A percentile compares a stretch with the other conserved stretches of the same genome.
Conservation (phyloP, 2,329 filamentous ascomycete species). For the Trichoderma gracile region DNA sequence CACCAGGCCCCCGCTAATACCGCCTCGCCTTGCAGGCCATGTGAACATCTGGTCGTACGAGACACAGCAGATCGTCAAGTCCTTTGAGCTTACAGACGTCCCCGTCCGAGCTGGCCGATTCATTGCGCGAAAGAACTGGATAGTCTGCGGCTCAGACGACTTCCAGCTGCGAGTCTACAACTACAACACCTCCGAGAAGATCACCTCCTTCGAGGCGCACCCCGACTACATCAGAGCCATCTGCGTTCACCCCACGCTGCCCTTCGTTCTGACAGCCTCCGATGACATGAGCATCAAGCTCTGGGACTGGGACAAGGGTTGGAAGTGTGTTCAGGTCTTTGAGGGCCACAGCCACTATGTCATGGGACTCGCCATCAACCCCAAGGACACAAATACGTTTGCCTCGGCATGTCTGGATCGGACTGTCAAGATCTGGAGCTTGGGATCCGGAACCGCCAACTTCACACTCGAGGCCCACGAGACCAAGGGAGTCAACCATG, state of each 20-base stretch:
- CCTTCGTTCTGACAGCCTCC: constrained; percentile 91
- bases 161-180: constrained; percentile 90
- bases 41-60: constrained; percentile 99
- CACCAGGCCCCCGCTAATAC: constrained; percentile 6
- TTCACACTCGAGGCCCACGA: constrained; percentile 97
- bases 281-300: constrained; percentile 99
- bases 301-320: constrained; percentile 98
- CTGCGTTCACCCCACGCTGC: constrained; percentile 90
- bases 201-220: constrained; percentile 94
- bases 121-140: constrained; percentile 98
- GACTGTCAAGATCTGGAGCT: constrained; percentile 96
- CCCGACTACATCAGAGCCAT: constrained; percentile 98
- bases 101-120: constrained; percentile 96
- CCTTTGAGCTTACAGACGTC: constrained; percentile 97
- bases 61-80: constrained; percentile 95
- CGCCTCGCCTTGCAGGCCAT: constrained; percentile 64
- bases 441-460: constrained; percentile 91
- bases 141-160: constrained; percentile 92
- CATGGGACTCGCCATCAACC: constrained; percentile 95
- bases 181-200: constrained; percentile 99
- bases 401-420: constrained; percentile 93
- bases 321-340: constrained; percentile 97
- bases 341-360: constrained; percentile 96
- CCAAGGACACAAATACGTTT: constrained; percentile 91
- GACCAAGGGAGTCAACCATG: constrained; percentile 95